These are phyloP conservation scores for Phytopythium aichiense DNA, from an alignment of 352 stramenopile species.

Conservation along the genomic window DNA sequence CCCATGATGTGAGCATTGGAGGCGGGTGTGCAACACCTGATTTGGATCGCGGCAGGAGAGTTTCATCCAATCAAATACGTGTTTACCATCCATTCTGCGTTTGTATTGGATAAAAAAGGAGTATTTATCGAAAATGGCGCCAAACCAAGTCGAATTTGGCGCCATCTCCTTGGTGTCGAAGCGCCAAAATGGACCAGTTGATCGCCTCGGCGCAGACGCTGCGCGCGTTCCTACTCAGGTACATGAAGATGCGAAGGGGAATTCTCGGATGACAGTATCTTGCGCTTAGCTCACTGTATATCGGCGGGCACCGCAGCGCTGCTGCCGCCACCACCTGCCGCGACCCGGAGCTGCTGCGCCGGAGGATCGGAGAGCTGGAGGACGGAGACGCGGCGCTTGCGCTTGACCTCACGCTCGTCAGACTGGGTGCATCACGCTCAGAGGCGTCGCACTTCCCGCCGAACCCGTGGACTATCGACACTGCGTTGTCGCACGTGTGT, in stretches of 20 bases:
- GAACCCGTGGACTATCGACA: conserved; percentile 27
- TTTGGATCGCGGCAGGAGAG: background rate
- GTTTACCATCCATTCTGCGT: background rate
- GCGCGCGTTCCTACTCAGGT: conserved; percentile 39
- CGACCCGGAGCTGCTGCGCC: conserved; percentile 9
- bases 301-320: conserved; percentile 11
- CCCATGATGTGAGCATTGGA: too few species aligned
- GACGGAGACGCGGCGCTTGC: conserved; percentile 20
- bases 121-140: background rate
- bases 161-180: background rate
- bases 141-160: too few species aligned
- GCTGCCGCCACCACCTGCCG: conserved; percentile 6
- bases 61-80: conserved; percentile 1
- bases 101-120: background rate
- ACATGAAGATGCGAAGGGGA: background rate
- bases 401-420: conserved; percentile 38
- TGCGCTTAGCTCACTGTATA: background rate
- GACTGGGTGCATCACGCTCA: conserved; percentile 12
- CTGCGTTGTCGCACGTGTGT: conserved; percentile 30
- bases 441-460: conserved; percentile 18
- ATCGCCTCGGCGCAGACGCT: conserved; percentile 24
- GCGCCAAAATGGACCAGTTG: conserved; percentile 27
- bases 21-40: too few species aligned
- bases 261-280: too few species aligned
- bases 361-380: conserved; percentile 7